Evolutionary conservation across 2,329 filamentous ascomycete species (phyloP).

Genomic region (Phoma sp.): DNA sequence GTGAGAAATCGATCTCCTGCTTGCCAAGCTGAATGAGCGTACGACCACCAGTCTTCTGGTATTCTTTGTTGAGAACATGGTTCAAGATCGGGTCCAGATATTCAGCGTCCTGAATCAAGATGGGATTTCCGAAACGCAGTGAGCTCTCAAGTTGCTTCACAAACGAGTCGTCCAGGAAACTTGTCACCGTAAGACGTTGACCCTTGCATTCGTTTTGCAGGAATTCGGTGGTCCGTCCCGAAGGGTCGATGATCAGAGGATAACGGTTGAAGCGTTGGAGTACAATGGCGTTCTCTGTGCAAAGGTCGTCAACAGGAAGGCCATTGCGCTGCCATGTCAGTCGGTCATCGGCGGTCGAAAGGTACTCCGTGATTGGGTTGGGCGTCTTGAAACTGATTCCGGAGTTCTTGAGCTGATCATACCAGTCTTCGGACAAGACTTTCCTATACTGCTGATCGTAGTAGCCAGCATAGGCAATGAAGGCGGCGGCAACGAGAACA

Average conservation of each 20-base stretch:
- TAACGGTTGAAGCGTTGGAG: constrained; percentile 98
- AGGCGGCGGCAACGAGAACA: constrained; percentile 93
- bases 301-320: constrained; percentile 93
- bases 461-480: constrained; percentile 93
- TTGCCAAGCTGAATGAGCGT: constrained; percentile 98
- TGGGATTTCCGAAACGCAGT: constrained; percentile 95
- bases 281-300: constrained; percentile 97
- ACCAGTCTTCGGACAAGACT: constrained; percentile 97
- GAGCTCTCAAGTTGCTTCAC: constrained; percentile 98
- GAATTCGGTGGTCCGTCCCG: constrained; percentile 92
- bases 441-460: constrained; percentile 99
- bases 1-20: constrained; percentile 99
- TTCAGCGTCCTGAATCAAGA: constrained; percentile 97
- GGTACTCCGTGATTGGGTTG: constrained; percentile 93
- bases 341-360: constrained; percentile 94
- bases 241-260: constrained; percentile 97
- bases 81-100: constrained; percentile 97
- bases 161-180: constrained; percentile 97
- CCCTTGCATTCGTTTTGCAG: constrained; percentile 93
- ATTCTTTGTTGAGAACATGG: constrained; percentile 98
- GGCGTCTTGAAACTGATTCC: constrained; percentile 91
- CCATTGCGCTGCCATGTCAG: constrained; percentile 94
- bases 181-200: constrained; percentile 91
- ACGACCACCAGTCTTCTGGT: constrained; percentile 97
- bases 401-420: constrained; percentile 90